Conservation (phyloP, 2,329 filamentous ascomycete species). For the Sarocladium strictum region DNA sequence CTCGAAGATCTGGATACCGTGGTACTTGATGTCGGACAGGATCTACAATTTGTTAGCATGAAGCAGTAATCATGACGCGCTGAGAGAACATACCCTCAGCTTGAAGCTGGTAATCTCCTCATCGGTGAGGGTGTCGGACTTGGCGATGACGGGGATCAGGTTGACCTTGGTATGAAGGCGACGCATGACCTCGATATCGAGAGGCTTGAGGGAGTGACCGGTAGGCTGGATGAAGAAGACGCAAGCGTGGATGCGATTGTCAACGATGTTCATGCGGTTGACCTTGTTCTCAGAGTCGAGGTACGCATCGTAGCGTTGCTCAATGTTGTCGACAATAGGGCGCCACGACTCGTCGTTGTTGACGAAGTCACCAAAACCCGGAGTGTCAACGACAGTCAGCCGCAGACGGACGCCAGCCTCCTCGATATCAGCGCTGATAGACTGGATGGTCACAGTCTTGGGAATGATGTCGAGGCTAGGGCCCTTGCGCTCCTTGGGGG, state of each 20-base stretch:
- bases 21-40: slow-evolving; percentile 90
- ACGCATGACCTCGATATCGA: slow-evolving; percentile 99
- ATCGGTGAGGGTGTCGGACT: slow-evolving; percentile 95
- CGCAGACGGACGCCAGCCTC: slow-evolving; percentile 96
- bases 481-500: slow-evolving; percentile 96
- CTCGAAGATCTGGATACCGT: slow-evolving; percentile 98
- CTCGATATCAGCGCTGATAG: slow-evolving; percentile 94
- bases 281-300: slow-evolving; percentile 99
- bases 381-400: slow-evolving; percentile 94
- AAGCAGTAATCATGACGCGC: not conserved
- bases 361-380: slow-evolving; percentile 97
- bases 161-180: slow-evolving; percentile 99
- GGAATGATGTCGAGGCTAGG: slow-evolving; percentile 97
- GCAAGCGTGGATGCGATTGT: slow-evolving; percentile 97
- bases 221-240: slow-evolving; percentile 99
- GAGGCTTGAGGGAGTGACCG: slow-evolving; percentile 93
- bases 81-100: slow-evolving; percentile 68
- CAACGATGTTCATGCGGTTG: slow-evolving; percentile 99
- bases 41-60: slow-evolving; percentile 53
- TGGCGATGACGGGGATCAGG: slow-evolving; percentile 97
- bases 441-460: slow-evolving; percentile 94
- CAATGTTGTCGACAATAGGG: slow-evolving; percentile 98
- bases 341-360: slow-evolving; percentile 99
- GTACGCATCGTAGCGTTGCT: slow-evolving; percentile 97
- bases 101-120: slow-evolving; percentile 95